These are phyloP conservation scores for Gossypium mustelinum DNA, from an alignment of 345 rosid genomes.

Conservation along the genomic window DNA sequence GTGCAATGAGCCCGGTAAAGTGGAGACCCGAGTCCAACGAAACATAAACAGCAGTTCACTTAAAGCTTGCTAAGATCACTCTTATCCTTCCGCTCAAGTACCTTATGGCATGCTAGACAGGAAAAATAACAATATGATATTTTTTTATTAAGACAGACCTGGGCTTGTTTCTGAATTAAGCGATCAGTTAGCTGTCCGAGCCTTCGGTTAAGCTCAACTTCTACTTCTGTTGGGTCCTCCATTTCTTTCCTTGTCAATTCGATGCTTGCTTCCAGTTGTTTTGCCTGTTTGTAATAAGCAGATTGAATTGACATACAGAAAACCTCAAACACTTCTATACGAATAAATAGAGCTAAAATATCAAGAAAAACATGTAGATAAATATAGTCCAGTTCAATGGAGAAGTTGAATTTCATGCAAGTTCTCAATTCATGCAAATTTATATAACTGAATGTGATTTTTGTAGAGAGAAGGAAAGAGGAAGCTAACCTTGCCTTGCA, in stretches of 20 bases:
- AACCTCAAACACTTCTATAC: background rate
- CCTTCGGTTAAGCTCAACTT: slow-evolving; percentile 73
- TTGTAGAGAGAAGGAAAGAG: background rate
- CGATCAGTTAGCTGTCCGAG: slow-evolving; percentile 93
- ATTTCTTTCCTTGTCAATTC: slow-evolving; percentile 72
- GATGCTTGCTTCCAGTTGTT: slow-evolving; percentile 55
- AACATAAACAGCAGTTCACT: background rate
- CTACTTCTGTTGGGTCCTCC: slow-evolving; percentile 90
- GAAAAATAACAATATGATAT: background rate
- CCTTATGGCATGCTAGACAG: background rate
- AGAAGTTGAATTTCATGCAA: background rate
- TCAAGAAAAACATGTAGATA: too few species aligned
- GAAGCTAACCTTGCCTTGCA: slow-evolving; percentile 72
- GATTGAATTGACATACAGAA: background rate
- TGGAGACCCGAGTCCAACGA: background rate
- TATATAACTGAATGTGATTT: background rate
- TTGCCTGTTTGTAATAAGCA: slow-evolving; percentile 40
- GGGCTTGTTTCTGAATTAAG: slow-evolving; percentile 95
- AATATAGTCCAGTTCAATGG: background rate
- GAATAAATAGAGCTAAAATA: background rate
- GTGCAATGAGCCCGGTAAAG: background rate
- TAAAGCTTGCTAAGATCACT: background rate
- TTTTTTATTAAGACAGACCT: slow-evolving; percentile 40
- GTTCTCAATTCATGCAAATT: background rate
- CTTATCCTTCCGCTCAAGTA: background rate